Conservation (phyloP, 257 asterid species). For the Osmanthus fragrans region DNA sequence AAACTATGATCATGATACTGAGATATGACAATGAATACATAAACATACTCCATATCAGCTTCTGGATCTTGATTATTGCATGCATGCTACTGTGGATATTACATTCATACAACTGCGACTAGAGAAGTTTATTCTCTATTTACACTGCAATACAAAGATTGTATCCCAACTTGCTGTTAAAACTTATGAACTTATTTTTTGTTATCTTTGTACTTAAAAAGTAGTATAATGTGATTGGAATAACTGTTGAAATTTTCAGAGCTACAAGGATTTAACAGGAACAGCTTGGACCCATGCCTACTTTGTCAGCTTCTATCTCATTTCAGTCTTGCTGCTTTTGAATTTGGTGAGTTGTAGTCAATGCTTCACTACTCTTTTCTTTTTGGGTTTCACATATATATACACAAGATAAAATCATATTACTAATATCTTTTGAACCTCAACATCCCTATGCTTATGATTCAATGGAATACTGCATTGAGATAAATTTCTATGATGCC, state of each 20-base stretch:
- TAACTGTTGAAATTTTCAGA: constrained; percentile 54
- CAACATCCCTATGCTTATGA: background rate
- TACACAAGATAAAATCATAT: background rate
- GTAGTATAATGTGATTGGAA: constrained; percentile 17
- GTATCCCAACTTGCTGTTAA: background rate
- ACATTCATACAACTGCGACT: background rate
- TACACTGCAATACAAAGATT: background rate
- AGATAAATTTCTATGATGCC: background rate
- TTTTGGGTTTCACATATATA: background rate
- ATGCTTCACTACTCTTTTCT: background rate
- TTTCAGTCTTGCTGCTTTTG: constrained; percentile 75
- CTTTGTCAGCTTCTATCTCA: constrained; percentile 94
- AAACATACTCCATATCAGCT: background rate
- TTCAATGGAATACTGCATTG: background rate
- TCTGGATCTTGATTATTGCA: background rate
- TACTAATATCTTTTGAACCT: constrained; percentile 3
- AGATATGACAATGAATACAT: background rate
- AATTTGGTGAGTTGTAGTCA: constrained; percentile 65
- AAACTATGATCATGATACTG: background rate
- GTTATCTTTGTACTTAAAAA: background rate
- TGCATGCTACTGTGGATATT: background rate
- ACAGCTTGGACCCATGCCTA: constrained; percentile 71
- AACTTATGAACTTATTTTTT: background rate
- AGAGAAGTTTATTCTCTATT: background rate
- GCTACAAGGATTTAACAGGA: constrained; percentile 83